Evolutionary conservation across 345 rosid species (phyloP).

Genomic region (Brassica rapa): DNA sequence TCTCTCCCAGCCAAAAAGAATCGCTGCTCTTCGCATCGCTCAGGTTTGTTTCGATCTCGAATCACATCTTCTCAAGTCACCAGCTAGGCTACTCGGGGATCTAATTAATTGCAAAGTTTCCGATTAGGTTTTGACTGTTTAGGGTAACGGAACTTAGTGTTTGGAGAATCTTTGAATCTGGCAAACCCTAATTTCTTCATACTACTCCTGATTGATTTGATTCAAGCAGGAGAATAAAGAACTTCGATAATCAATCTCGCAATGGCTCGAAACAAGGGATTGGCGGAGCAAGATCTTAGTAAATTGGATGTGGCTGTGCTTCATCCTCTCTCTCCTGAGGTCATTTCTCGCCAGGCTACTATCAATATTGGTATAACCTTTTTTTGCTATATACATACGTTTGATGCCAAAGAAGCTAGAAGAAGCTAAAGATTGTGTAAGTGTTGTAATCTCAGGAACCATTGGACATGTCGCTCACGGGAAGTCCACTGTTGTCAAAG

Average conservation of each 20-base stretch:
- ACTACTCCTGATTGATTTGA: neutral
- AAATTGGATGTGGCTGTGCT: constrained; percentile 77
- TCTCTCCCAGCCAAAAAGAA: neutral
- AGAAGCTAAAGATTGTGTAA: neutral
- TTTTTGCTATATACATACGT: neutral
- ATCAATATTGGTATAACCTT: constrained; percentile 69
- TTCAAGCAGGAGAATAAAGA: constrained; percentile 11
- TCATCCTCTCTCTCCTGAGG: constrained; percentile 95
- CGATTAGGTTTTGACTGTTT: neutral
- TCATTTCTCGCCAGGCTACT: constrained; percentile 95
- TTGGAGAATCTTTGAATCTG: constrained; percentile 9
- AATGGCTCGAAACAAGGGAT: constrained; percentile 81
- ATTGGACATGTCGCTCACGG: constrained; percentile 99
- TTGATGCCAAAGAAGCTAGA: neutral
- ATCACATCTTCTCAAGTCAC: neutral
- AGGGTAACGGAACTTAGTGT: constrained; percentile 3
- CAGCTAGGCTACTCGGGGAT: constrained; percentile 1
- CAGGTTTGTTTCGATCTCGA: constrained; percentile 35
- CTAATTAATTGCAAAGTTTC: neutral
- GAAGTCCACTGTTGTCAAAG: constrained; percentile 95
- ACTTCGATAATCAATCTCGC: neutral
- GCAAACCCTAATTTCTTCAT: neutral
- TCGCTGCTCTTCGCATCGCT: constrained; percentile 4
- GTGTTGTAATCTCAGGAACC: constrained; percentile 54
- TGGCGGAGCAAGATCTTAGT: constrained; percentile 88